Base-by-base conservation (phyloP, 2,329 filamentous ascomycete species). In the Cryphonectria parasitica region DNA sequence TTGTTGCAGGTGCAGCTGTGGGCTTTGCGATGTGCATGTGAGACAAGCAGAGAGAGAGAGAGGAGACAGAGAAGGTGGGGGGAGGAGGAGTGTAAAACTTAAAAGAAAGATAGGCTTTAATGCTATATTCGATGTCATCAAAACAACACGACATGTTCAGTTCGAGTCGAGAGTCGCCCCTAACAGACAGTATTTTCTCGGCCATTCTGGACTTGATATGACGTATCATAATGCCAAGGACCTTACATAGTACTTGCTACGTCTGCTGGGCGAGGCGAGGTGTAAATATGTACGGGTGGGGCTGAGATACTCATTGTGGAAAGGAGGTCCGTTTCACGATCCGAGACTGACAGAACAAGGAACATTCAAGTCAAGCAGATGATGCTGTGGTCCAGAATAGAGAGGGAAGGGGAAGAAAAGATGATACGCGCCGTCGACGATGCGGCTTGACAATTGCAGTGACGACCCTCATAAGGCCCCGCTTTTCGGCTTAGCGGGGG, bases 361-460 rank as follows among this genome's bases (percentile, higher is more conserved):
- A 17, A 49, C 43, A 22, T 19, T 22, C 43, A 49, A 39, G 36
- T 22, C 43, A 49, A 39, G 36, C 36, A 39, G 36, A 11, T 39
- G 43, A 22, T 8, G 43, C 7, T 49, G 43, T 49, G 17, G 52
- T 34, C 15, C 28, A 58, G 25, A 31, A 58, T 28, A 58, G 22
- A 49, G 45, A n/a, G 43, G 3, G 7, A n/a, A n/a, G 45, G 10
- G 10, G 17, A 45, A 22, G 25, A 31, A 31, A 34, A 31, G 28
- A 28, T 58, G 54, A 58, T 58, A 58, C 25, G 54, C 54, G 54
- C 54, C 54, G 54, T n/a, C 34, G 58, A 34, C 28, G 58, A 61
- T 39, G 34, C 58, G 58, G 58, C 58, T 61, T 6, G 31, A 22
- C 4, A 58, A 31, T 31, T 28, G 22, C n/a, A 56, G n/a, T 28